Percentiles rank a stretch among this genome's conserved stretches.
Conservation (phyloP, 768 basidiomycete genomes). For the Boletus rubescentipes region DNA sequence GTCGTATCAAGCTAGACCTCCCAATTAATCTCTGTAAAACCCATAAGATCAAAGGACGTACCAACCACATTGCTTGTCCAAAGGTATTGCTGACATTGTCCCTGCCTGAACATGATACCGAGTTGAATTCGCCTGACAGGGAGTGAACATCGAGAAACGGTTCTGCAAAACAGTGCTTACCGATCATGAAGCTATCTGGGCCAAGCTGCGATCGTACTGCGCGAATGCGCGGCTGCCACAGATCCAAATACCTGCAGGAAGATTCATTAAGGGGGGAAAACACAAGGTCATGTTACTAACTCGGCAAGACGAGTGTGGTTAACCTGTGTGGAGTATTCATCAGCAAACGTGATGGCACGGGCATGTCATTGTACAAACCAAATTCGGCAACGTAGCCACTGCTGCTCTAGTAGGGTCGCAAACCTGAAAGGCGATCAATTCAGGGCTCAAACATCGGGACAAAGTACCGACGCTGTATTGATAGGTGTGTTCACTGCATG, state of each 20-base stretch:
- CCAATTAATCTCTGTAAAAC: background rate
- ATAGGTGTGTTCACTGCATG: slow-evolving; percentile 51
- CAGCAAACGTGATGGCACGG: background rate
- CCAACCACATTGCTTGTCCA: slow-evolving; percentile 54
- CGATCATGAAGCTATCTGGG: slow-evolving; percentile 48
- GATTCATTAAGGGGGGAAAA: background rate
- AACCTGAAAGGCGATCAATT: slow-evolving; percentile 26
- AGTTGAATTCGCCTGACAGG: slow-evolving; percentile 50
- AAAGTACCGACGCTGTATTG: slow-evolving; percentile 46
- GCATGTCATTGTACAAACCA: slow-evolving; percentile 31
- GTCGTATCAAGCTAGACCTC: slow-evolving; percentile 2
- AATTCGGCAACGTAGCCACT: slow-evolving; percentile 49
- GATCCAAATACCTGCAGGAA: slow-evolving; percentile 45
- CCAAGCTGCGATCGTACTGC: slow-evolving; percentile 48
- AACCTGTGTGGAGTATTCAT: slow-evolving; percentile 34
- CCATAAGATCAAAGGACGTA: slow-evolving; percentile 26
- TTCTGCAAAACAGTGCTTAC: slow-evolving; percentile 20
- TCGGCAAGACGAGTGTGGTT: slow-evolving; percentile 51
- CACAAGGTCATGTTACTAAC: slow-evolving; percentile 27
- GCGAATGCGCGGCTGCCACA: slow-evolving; percentile 54
- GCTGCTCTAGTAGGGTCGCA: slow-evolving; percentile 33
- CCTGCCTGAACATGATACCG: slow-evolving; percentile 52
- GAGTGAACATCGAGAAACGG: background rate
- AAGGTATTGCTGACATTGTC: slow-evolving; percentile 40
- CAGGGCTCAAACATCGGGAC: slow-evolving; percentile 35